These are phyloP conservation scores for Silene coronaria DNA, from an alignment of 179 eudicot species.

Conservation along the genomic window DNA sequence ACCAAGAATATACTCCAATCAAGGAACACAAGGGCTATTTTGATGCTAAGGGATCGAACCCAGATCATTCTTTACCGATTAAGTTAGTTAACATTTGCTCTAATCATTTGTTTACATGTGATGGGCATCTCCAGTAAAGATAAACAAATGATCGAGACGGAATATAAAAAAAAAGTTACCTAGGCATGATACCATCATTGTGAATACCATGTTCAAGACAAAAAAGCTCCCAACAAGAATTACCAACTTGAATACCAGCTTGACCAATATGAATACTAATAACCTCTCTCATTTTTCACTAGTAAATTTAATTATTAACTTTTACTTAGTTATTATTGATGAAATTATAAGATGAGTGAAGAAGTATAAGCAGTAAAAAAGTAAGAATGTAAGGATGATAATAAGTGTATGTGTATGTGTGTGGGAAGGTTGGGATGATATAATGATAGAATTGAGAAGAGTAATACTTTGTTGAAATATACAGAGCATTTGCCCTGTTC, in stretches of 20 bases:
- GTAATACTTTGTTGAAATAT: slow-evolving; percentile 3
- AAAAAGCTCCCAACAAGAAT: slow-evolving; percentile 48
- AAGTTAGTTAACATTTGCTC: too few species aligned
- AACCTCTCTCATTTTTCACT: slow-evolving; percentile 37
- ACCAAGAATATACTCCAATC: too few species aligned
- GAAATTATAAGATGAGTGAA: too few species aligned
- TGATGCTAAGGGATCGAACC: too few species aligned
- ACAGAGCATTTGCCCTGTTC: slow-evolving; percentile 5
- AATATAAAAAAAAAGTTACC: slow-evolving; percentile 18
- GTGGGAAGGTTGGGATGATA: background rate
- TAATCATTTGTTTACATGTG: too few species aligned
- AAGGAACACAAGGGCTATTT: too few species aligned
- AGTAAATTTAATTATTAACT: background rate
- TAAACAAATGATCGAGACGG: background rate
- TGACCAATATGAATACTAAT: slow-evolving; percentile 50
- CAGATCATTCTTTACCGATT: too few species aligned
- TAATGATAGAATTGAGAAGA: background rate
- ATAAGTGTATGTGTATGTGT: background rate
- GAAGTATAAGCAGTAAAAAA: background rate
- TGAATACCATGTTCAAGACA: slow-evolving; percentile 47
- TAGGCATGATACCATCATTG: slow-evolving; percentile 50
- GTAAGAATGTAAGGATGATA: background rate
- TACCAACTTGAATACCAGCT: slow-evolving; percentile 60
- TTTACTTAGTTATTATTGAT: background rate
- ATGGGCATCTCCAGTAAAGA: background rate